Evolutionary conservation across 129 eudicot species (phyloP).

Genomic region (Helianthus tuberosus): DNA sequence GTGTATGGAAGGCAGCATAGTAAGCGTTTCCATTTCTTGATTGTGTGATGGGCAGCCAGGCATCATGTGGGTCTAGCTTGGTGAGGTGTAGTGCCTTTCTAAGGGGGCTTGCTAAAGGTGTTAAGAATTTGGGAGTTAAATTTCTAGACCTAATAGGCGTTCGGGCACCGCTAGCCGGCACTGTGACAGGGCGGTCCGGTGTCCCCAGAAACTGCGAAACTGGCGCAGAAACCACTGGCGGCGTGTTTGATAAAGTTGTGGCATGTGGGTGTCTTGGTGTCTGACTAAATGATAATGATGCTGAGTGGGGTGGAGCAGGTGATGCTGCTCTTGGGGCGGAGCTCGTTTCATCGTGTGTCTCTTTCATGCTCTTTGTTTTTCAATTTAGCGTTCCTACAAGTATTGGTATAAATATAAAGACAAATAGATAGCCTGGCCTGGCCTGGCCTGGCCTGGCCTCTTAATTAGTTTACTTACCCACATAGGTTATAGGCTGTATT

Average conservation of each 20-base stretch:
- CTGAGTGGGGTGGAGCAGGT: slow-evolving; percentile 46
- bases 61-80: slow-evolving; percentile 54
- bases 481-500: slow-evolving; percentile 17
- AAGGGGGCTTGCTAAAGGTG: slow-evolving; percentile 56
- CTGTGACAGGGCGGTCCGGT: slow-evolving; percentile 30
- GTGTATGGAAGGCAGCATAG: slow-evolving; percentile 52
- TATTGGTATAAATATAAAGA: not conserved
- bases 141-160: slow-evolving; percentile 27
- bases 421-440: slow-evolving; percentile 11
- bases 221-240: slow-evolving; percentile 33
- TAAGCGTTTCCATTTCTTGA: slow-evolving; percentile 54
- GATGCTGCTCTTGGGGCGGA: slow-evolving; percentile 39
- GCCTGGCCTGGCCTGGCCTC: too few relatives aligned
- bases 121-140: slow-evolving; percentile 38
- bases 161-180: slow-evolving; percentile 26
- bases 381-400: not conserved
- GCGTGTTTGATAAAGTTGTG: slow-evolving; percentile 22
- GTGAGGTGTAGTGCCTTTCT: slow-evolving; percentile 45
- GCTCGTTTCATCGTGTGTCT: slow-evolving; percentile 16
- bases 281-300: slow-evolving; percentile 43
- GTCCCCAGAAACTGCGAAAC: slow-evolving; percentile 41
- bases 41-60: slow-evolving; percentile 61
- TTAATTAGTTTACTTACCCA: not conserved
- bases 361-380: slow-evolving; percentile 18
- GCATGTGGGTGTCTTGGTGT: slow-evolving; percentile 33